Base-by-base conservation (phyloP, 768 basidiomycete genomes). In the Mycena leptocephala region DNA sequence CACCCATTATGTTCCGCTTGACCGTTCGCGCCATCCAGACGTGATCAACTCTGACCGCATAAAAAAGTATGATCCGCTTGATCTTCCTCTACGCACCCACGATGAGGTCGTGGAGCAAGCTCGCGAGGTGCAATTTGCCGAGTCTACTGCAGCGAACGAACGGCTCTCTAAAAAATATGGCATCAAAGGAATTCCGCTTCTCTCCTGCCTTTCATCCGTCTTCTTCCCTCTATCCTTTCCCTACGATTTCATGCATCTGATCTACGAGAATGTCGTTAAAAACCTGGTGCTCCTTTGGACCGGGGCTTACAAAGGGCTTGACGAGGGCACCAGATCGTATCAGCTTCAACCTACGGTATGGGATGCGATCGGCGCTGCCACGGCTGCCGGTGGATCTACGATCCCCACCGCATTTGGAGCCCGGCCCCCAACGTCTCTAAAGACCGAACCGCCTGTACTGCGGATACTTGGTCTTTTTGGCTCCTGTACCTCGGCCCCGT, bases 161-260 rank as follows among this genome's bases (percentile, higher is more conserved):
- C 26, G 37, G 0, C 77, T 82, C 5, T 70, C 82, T 9, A 81
- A 65, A 32, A 14, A 41, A 26, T 83, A 74, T 73, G 87, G 89
- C 2, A 83, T 88, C 70, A 87, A 87, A 59, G 84, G 83, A 5
- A 22, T 83, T 18, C 81, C 87, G 1, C n/a, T 86, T 0, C 82
- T 89, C 11, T 71, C 78, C 0, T n/a, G 58, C 14, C 81, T 89
- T 1, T 56, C 75, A 1, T 70, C 69, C 28, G 2, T 70, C 13
- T 61, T 35, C 26, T 59, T 70, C 37, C 69, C 69, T 2, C 24
- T 24, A 2, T 70, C 69, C 5, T 70, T 70, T 39, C 69, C 56
- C 2, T 70, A 61, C 56, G 69, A 70, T 32, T 88, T 89, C 78
- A 90, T 90, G 87, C 89, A 91, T 62, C 66, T 63, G 0, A 77